These are phyloP conservation scores for Podospora appendiculata DNA, from an alignment of 495 filamentous ascomycete species.

Conservation along the genomic window DNA sequence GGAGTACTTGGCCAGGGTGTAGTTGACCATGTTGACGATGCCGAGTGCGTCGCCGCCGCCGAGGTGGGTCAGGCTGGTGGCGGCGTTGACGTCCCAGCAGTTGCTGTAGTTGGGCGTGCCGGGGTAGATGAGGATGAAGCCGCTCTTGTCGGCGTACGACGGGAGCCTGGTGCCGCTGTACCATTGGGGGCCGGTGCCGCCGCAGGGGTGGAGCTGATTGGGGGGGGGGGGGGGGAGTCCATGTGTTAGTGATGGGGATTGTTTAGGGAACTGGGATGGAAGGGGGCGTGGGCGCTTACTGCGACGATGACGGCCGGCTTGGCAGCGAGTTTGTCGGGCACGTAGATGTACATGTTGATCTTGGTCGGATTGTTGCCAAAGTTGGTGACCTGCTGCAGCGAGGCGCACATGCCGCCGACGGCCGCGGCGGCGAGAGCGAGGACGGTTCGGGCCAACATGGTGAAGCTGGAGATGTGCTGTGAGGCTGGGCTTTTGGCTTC, in stretches of 20 bases:
- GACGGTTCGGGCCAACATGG: slow-evolving; percentile 11
- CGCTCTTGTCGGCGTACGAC: slow-evolving; percentile 36
- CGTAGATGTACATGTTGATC: slow-evolving; percentile 33
- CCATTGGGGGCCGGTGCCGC: slow-evolving; percentile 24
- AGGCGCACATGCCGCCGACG: slow-evolving; percentile 15
- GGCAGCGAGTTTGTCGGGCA: slow-evolving; percentile 28
- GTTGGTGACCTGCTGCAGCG: slow-evolving; percentile 26
- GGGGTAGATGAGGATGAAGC: slow-evolving; percentile 50
- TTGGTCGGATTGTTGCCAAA: slow-evolving; percentile 30
- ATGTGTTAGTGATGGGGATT: too few species aligned
- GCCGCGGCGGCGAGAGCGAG: slow-evolving; percentile 15
- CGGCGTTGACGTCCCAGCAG: slow-evolving; percentile 50
- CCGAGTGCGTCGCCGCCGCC: slow-evolving; percentile 43
- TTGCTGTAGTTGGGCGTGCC: slow-evolving; percentile 36
- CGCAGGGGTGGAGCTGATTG: slow-evolving; percentile 29
- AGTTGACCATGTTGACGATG: slow-evolving; percentile 51
- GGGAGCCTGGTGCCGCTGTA: slow-evolving; percentile 27
- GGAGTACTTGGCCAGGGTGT: slow-evolving; percentile 37
- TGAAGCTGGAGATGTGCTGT: background rate
- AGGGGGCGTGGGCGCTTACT: slow-evolving; percentile 6
- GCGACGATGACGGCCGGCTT: slow-evolving; percentile 30
- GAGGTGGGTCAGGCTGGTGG: slow-evolving; percentile 42
- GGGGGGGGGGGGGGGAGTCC: too few species aligned
- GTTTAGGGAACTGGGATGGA: background rate
- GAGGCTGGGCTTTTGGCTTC: background rate